Percentiles rank a stretch among this genome's conserved stretches.
Conservation (phyloP, 371 early-diverging fungal species). For the Globomyces sp. region DNA sequence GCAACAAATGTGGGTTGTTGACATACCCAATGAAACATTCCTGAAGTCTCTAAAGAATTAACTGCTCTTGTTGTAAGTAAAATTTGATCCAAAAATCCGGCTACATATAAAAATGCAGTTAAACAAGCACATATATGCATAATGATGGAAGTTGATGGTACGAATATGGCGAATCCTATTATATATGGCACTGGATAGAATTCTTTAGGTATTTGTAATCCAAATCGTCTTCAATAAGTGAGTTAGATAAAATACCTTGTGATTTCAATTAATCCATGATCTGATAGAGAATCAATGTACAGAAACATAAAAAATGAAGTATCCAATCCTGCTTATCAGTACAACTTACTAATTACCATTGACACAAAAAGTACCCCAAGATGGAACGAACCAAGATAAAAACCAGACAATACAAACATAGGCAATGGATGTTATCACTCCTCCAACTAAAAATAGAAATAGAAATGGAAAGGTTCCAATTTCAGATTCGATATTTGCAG, state of each 20-base stretch:
- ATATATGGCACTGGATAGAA: constrained; percentile 12
- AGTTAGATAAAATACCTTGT: not conserved
- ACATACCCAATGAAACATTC: constrained; percentile 4
- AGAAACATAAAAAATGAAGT: constrained; percentile 20
- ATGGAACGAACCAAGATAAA: constrained; percentile 4
- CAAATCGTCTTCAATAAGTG: not conserved
- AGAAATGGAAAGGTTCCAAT: constrained; percentile 12
- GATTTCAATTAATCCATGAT: constrained; percentile 9
- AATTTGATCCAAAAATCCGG: constrained; percentile 8
- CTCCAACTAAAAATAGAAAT: constrained; percentile 2
- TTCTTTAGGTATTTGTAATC: not conserved
- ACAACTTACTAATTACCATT: not conserved
- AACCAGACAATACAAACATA: constrained; percentile 12
- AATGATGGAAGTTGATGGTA: constrained; percentile 7
- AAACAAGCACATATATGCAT: constrained; percentile 6
- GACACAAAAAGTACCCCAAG: constrained; percentile 6
- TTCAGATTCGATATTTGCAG: constrained; percentile 8
- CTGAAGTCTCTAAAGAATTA: constrained; percentile 6
- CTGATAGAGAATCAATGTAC: constrained; percentile 5
- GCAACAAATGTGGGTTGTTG: constrained; percentile 6
- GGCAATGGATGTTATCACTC: not conserved
- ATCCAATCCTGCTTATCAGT: constrained; percentile 1
- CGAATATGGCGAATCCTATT: not conserved
- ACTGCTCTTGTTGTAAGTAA: not conserved
- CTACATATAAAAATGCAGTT: constrained; percentile 8